phyloP scores from a whole-genome alignment of 2,329 filamentous ascomycete genomes.

The Kalmusia sp. region DNA sequence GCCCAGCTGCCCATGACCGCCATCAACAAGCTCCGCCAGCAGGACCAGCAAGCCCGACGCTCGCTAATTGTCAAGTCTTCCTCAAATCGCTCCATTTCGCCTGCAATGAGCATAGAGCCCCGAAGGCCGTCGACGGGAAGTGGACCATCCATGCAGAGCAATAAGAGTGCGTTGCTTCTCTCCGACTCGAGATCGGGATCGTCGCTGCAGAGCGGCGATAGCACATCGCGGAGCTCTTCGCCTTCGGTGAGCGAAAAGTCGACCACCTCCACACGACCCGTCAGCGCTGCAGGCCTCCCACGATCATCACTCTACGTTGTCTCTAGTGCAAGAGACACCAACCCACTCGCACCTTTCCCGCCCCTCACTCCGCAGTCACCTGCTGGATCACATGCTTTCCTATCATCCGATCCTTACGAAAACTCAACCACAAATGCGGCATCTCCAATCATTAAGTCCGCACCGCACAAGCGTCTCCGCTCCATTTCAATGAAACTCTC shows the following conservation, averaged over 20 bases:
- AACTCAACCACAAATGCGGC: constrained; percentile 35
- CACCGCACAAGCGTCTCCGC: constrained; percentile 44
- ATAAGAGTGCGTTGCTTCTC: constrained; percentile 26
- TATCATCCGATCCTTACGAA: constrained; percentile 48
- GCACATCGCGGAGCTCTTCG: constrained; percentile 34
- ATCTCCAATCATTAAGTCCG: constrained; percentile 41
- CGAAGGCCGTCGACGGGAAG: constrained; percentile 24
- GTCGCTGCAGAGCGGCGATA: constrained; percentile 22
- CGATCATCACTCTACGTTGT: constrained; percentile 39
- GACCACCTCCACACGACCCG: constrained; percentile 23
- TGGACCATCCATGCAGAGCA: constrained; percentile 21
- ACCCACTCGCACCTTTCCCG: constrained; percentile 31
- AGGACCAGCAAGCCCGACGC: constrained; percentile 32
- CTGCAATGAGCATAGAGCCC: constrained; percentile 27
- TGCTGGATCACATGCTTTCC: constrained; percentile 43
- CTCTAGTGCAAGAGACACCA: constrained; percentile 22
- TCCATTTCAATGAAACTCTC: constrained; percentile 47
- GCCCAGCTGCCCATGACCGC: constrained; percentile 38
- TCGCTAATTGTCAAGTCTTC: constrained; percentile 33
- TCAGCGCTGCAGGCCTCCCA: constrained; percentile 25
- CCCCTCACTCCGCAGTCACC: constrained; percentile 39
- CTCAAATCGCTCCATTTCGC: constrained; percentile 30
- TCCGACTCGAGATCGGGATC: constrained; percentile 34
- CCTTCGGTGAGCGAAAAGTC: constrained; percentile 26
- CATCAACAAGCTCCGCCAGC: constrained; percentile 36